Evolutionary conservation across 495 filamentous ascomycete genomes (phyloP), one percentile per base, ranked within the genome.

Genomic region (Daldinia loculata): DNA sequence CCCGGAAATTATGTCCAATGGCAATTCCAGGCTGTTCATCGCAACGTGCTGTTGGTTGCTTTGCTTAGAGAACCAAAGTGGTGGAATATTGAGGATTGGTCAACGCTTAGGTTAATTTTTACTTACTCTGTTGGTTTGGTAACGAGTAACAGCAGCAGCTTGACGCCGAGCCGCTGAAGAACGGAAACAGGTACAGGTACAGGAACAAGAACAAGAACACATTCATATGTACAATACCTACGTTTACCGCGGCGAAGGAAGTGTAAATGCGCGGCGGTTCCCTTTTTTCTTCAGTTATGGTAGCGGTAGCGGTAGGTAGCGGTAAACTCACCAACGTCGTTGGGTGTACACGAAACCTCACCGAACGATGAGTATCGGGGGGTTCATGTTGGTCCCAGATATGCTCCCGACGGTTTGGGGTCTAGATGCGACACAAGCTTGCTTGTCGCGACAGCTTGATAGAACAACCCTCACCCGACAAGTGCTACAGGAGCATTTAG

Each of bases 1-100:
- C 63, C 75, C 78, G 75, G 71, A 79, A 79, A 81, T 79, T 78
- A 72, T 80, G 70, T 71, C 80, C 79, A 82, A 81, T 81, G 70
- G 66, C 38, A 72, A 65, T 64, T 64, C 71, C 51, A 70, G 56
- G 38, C 67, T 65, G 56, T 39, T 43, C 67, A 67, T 70, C 71
- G 67, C 73, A 58, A 52, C 55, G 63, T 61, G 63, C 41, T 62
- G 78, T 82, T 82, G 80, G 79, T 61, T 69, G 66, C 61, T 73
- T 43, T 69, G 22, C 50, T 53, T 38, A 56, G 24, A 22, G 60
- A 62, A 61, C 39, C 70, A 65, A 66, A 43, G 52, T 53, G 50
- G 55, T 64, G 70, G 65, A 60, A 72, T 65, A 69, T 69, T 62
- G 32, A 72, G 61, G 61, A 67, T 60, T 69, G 67, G 67, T 36